A percentile compares a stretch with the other conserved stretches of the same genome.
These are phyloP conservation scores for Tagetes erecta DNA, from an alignment of 129 eudicot species.

Conservation along the genomic window DNA sequence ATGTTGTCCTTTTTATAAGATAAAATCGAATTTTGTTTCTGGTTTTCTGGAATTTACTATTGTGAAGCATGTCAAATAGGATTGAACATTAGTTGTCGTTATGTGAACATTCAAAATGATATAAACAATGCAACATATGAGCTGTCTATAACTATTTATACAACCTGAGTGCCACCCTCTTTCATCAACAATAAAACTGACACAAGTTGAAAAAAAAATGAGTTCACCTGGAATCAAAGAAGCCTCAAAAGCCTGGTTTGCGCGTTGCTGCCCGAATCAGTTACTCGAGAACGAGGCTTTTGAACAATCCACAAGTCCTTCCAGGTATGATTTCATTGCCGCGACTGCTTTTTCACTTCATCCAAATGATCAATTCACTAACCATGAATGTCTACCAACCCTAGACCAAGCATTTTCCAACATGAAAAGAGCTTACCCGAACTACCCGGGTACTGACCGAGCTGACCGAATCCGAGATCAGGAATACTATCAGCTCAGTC, in stretches of 20 bases:
- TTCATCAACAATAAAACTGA: slow-evolving; percentile 23
- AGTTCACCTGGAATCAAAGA: slow-evolving; percentile 58
- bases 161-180: slow-evolving; percentile 20
- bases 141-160: slow-evolving; percentile 17
- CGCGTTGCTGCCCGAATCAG: slow-evolving; percentile 56
- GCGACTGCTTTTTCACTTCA: slow-evolving; percentile 57
- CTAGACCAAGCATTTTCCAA: slow-evolving; percentile 35
- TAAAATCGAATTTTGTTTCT: background rate
- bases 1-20: background rate
- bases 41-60: background rate
- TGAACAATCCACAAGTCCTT: slow-evolving; percentile 23
- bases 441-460: slow-evolving; percentile 46
- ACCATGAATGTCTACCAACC: slow-evolving; percentile 76
- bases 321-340: slow-evolving; percentile 54
- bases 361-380: slow-evolving; percentile 62
- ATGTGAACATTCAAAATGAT: slow-evolving; percentile 27
- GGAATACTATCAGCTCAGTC: slow-evolving; percentile 55
- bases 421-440: slow-evolving; percentile 51
- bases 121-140: slow-evolving; percentile 32
- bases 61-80: slow-evolving; percentile 15
- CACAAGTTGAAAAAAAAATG: slow-evolving; percentile 32
- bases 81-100: slow-evolving; percentile 14
- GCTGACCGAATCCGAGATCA: slow-evolving; percentile 60
- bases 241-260: slow-evolving; percentile 52
- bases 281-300: slow-evolving; percentile 33